Evolutionary conservation across 2,329 filamentous ascomycete genomes (phyloP).

Genomic region (Aspergillus arachidicola): DNA sequence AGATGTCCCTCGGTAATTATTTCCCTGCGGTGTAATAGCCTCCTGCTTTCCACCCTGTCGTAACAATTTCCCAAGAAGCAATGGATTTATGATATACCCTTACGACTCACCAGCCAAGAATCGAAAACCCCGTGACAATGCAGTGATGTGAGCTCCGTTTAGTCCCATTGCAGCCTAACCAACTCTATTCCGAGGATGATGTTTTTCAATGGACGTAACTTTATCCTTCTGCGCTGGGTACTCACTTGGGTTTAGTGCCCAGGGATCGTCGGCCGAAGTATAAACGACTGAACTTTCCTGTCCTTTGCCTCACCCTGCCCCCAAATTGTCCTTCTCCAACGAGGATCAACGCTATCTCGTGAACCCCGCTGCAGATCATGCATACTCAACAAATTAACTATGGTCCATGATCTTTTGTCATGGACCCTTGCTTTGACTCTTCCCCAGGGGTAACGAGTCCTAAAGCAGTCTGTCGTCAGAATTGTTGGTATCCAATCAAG

Average conservation of each 20-base stretch:
- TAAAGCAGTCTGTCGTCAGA: background rate
- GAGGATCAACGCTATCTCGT: background rate
- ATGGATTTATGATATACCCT: background rate
- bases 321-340: background rate
- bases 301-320: background rate
- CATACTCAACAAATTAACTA: background rate
- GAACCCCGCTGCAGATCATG: background rate
- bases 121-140: background rate
- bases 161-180: conserved; percentile 1
- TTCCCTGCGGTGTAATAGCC: background rate
- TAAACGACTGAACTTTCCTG: background rate
- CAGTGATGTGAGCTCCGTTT: background rate
- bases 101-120: background rate
- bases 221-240: background rate
- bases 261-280: background rate
- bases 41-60: background rate
- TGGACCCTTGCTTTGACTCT: background rate
- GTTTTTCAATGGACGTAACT: background rate
- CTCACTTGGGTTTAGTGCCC: background rate
- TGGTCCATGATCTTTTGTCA: background rate
- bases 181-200: background rate
- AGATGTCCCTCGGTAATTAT: background rate
- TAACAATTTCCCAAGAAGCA: background rate
- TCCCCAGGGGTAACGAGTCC: background rate
- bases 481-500: background rate